These are phyloP conservation scores for Entrophospora sp. DNA, from an alignment of 192 early-diverging fungal genomes.

Conservation along the genomic window DNA sequence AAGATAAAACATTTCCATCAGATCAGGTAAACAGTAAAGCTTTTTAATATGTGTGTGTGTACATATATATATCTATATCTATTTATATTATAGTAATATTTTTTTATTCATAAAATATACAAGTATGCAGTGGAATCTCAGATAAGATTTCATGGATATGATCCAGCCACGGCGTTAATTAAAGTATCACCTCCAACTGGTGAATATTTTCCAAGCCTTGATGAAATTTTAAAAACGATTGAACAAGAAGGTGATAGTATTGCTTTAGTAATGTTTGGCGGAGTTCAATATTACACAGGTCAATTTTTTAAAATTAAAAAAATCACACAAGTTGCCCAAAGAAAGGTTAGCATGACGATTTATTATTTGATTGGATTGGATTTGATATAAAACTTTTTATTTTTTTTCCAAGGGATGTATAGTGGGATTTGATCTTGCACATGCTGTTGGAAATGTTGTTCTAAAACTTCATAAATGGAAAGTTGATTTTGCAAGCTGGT, in stretches of 20 bases:
- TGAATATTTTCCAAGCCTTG: slow-evolving; percentile 58
- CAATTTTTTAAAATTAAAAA: slow-evolving; percentile 75
- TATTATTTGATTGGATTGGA: not conserved
- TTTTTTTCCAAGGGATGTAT: slow-evolving; percentile 61
- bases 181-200: slow-evolving; percentile 65
- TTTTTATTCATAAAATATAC: slow-evolving; percentile 4
- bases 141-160: slow-evolving; percentile 69
- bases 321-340: slow-evolving; percentile 77
- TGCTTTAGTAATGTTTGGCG: slow-evolving; percentile 82
- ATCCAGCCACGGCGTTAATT: slow-evolving; percentile 64
- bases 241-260: slow-evolving; percentile 62
- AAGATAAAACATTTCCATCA: slow-evolving; percentile 88
- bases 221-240: slow-evolving; percentile 76
- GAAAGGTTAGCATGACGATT: slow-evolving; percentile 39
- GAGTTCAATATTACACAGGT: slow-evolving; percentile 94
- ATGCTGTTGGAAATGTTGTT: slow-evolving; percentile 90
- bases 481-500: slow-evolving; percentile 98
- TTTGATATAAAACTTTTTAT: not conserved
- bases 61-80: not conserved
- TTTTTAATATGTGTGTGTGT: no score
- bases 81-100: not conserved
- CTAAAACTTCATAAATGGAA: slow-evolving; percentile 88
- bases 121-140: slow-evolving; percentile 87
- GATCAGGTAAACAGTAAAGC: slow-evolving; percentile 52
- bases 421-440: slow-evolving; percentile 92